phyloP scores from a whole-genome alignment of 2,329 filamentous ascomycete species.

The Cladophialophora bantiana region DNA sequence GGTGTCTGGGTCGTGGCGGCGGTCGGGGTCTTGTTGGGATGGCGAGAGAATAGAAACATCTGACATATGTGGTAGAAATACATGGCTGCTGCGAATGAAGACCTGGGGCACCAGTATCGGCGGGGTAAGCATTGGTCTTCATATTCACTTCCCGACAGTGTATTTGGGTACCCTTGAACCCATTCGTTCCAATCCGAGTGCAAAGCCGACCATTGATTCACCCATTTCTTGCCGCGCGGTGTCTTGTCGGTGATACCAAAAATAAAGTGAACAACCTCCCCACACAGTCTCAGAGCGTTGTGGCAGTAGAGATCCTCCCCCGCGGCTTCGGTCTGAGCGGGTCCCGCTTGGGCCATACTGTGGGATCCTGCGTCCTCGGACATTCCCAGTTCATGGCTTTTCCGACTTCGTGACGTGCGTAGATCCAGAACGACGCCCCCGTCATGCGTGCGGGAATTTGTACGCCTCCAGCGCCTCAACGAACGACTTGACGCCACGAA shows the following conservation, averaged over 20 bases:
- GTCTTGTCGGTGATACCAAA: background rate
- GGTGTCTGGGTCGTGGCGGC: background rate
- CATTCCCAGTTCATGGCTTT: background rate
- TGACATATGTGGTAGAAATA: background rate
- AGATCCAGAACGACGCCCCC: background rate
- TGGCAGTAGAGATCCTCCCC: background rate
- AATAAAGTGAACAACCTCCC: background rate
- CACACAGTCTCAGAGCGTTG: background rate
- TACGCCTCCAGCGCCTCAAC: constrained; percentile 5
- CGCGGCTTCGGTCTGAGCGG: background rate
- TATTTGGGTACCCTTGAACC: background rate
- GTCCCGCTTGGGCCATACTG: background rate
- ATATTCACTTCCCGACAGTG: background rate
- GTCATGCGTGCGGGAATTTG: background rate
- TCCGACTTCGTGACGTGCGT: background rate
- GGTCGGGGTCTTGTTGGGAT: background rate
- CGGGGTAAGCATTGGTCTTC: background rate
- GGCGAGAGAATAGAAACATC: background rate
- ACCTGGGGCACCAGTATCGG: background rate
- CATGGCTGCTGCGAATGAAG: background rate
- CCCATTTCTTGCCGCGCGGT: background rate
- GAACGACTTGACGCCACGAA: constrained; percentile 18
- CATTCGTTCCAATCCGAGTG: background rate
- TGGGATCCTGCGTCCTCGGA: background rate
- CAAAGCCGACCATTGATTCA: background rate